Evolutionary conservation across 176 grass and related monocot species (phyloP).

Genomic region (Neostapfia colusana): DNA sequence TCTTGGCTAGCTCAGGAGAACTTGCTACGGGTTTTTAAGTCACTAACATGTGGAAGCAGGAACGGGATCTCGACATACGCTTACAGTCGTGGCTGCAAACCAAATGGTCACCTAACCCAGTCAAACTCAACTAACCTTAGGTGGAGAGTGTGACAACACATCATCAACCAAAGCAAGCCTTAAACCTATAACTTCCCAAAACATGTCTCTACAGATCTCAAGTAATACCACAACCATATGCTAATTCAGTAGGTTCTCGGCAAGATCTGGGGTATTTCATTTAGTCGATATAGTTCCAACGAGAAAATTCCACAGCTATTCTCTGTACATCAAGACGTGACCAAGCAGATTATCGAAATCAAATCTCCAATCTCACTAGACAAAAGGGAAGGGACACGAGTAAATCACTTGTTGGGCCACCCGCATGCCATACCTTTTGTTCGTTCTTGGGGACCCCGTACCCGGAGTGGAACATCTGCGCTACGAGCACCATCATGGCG

Average conservation of each 20-base stretch:
- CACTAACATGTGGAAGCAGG: neutral
- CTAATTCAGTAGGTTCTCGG: neutral
- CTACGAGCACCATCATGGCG: slow-evolving; percentile 76
- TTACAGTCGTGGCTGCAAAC: neutral
- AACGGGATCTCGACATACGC: neutral
- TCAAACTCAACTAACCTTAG: neutral
- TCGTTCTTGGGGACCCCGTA: slow-evolving; percentile 69
- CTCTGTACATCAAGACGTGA: neutral
- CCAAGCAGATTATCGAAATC: neutral
- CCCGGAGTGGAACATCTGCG: slow-evolving; percentile 83
- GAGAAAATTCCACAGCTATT: neutral
- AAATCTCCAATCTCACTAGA: slow-evolving; percentile 8
- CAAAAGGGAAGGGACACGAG: neutral
- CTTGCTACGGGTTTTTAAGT: neutral
- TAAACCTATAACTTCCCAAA: neutral
- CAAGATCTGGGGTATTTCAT: too few species aligned
- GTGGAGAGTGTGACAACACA: neutral
- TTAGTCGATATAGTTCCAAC: neutral
- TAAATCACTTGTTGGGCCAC: neutral
- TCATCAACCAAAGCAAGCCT: neutral
- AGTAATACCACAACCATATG: neutral
- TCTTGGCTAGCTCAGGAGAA: neutral
- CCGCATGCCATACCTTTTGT: slow-evolving; percentile 44
- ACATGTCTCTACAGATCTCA: neutral
- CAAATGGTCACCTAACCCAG: neutral